These are phyloP conservation scores for Ambrosiella cleistominuta DNA, from an alignment of 2,329 filamentous ascomycete species.

Conservation along the genomic window DNA sequence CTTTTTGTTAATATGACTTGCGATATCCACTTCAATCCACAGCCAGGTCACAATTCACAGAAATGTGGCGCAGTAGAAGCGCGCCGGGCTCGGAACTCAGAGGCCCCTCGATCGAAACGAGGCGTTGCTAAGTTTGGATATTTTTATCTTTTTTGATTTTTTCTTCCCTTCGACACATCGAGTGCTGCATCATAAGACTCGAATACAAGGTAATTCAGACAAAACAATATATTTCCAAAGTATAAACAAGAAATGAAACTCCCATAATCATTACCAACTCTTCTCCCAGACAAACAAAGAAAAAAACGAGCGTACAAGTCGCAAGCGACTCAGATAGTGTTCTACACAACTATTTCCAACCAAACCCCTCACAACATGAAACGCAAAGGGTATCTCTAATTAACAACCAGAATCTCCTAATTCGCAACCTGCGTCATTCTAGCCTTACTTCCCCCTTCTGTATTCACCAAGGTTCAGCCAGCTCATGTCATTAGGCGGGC, in stretches of 20 bases:
- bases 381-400: not conserved
- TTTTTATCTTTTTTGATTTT: too few relatives aligned
- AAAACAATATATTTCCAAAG: not conserved
- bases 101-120: too few relatives aligned
- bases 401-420: not conserved
- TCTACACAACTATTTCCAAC: not conserved
- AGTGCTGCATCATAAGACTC: not conserved
- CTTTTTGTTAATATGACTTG: too few relatives aligned
- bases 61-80: too few relatives aligned
- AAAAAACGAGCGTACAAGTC: slow-evolving; percentile 2
- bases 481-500: slow-evolving; percentile 51
- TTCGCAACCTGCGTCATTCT: not conserved
- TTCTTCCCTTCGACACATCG: not conserved
- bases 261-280: slow-evolving; percentile 6
- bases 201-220: not conserved
- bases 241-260: not conserved
- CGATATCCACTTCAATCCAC: too few relatives aligned
- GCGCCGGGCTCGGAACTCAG: too few relatives aligned
- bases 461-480: slow-evolving; percentile 55
- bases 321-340: not conserved
- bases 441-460: slow-evolving; percentile 3
- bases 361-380: too few relatives aligned
- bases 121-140: too few relatives aligned
- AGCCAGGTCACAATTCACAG: too few relatives aligned
- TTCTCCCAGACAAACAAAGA: slow-evolving; percentile 2